Conservation (phyloP, 441 rosid species). For the Populus hybrid region DNA sequence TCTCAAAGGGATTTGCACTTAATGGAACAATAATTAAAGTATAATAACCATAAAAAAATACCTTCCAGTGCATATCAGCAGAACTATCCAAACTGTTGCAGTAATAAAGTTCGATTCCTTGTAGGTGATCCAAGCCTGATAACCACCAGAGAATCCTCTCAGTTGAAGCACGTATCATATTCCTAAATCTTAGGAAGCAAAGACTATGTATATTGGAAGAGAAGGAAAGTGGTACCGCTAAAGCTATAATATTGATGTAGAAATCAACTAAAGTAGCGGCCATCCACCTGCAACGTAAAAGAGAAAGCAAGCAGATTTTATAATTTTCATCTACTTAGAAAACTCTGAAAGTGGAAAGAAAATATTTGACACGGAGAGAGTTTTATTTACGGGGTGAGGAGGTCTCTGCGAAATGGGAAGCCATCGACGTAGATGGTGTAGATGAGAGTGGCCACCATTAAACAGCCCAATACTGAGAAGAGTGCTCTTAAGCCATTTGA, state of each 20-base stretch:
- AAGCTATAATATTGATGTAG: constrained; percentile 54
- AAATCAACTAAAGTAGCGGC: constrained; percentile 68
- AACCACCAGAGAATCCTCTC: background rate
- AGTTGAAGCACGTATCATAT: background rate
- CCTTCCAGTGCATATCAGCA: constrained; percentile 73
- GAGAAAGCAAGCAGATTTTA: background rate
- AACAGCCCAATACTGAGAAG: constrained; percentile 41
- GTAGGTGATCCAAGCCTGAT: constrained; percentile 68
- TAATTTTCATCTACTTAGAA: background rate
- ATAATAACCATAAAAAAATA: constrained; percentile 10
- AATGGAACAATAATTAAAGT: background rate
- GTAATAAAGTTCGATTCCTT: constrained; percentile 48
- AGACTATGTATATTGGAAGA: background rate
- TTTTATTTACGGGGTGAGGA: constrained; percentile 63
- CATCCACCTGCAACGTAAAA: constrained; percentile 63
- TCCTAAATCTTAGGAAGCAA: background rate
- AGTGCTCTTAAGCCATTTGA: constrained; percentile 37
- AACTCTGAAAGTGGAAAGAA: background rate
- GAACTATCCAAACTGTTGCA: constrained; percentile 52
- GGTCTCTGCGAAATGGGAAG: constrained; percentile 66
- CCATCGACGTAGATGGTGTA: constrained; percentile 68
- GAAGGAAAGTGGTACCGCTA: constrained; percentile 40
- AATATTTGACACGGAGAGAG: background rate
- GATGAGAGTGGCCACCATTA: constrained; percentile 52
- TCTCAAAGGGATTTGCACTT: background rate